Percentiles rank a stretch among this genome's conserved stretches.
phyloP scores from a whole-genome alignment of 2,329 filamentous ascomycete species.

The Celoporthe dispersa region DNA sequence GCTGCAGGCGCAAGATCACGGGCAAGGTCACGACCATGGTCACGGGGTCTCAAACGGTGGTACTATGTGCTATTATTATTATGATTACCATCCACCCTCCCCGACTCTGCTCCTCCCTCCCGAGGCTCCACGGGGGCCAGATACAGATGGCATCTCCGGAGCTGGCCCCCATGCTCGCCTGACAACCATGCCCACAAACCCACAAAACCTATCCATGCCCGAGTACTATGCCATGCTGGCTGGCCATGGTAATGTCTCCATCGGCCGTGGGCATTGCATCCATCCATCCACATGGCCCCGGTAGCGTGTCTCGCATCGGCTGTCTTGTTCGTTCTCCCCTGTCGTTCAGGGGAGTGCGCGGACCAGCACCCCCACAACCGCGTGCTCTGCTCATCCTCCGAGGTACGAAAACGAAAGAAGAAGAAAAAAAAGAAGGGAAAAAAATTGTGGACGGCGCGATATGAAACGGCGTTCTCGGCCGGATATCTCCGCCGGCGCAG shows the following conservation, averaged over 20 bases:
- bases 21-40: not conserved
- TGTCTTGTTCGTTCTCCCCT: not conserved
- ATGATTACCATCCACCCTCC: not conserved
- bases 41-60: not conserved
- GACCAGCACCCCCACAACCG: not conserved
- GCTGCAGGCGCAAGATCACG: not conserved
- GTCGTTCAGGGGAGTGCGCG: not conserved
- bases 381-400: not conserved
- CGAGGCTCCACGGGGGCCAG: not conserved
- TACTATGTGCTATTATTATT: not conserved
- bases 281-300: not conserved
- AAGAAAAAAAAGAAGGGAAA: too few relatives aligned
- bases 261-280: not conserved
- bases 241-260: too few relatives aligned
- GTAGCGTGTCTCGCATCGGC: slow-evolving; percentile 9
- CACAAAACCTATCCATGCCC: not conserved
- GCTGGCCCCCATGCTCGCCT: not conserved
- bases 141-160: not conserved
- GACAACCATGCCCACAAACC: not conserved
- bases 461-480: not conserved
- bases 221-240: too few relatives aligned
- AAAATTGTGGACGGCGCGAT: not conserved
- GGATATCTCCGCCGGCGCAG: not conserved
- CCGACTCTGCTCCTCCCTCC: not conserved
- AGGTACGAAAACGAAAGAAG: not conserved